Evolutionary conservation across 2,329 filamentous ascomycete genomes (phyloP), one percentile per base, ranked within the genome.

Genomic region (Cephalotrichum gorgonifer): DNA sequence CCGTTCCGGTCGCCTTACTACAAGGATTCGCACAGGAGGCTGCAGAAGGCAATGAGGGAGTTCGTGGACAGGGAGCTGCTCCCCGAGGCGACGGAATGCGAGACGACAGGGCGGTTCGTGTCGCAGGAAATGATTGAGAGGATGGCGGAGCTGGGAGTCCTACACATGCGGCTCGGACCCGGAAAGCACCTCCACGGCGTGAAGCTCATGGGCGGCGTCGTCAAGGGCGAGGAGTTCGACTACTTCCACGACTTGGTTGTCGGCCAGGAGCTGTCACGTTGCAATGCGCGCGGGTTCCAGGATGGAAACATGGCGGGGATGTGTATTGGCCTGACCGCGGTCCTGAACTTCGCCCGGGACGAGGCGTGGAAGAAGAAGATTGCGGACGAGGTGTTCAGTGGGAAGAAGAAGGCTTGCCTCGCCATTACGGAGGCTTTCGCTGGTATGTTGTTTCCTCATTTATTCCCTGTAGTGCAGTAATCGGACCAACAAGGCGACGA

Each of bases 391-490:
- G 83, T 88, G 43, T 76, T 94, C 55, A 79, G 76, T 43, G 88
- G 88, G 52, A 79, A 82, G 74, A 93, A 93, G 78, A 90, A 90
- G 74, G 88, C 93, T 62, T 91, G 85, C 60, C 72, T 95, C 3
- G 88, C 88, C 48, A 88, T 94, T 60, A 93, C 88, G 1, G 88
- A 95, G 66, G 88, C 88, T 0, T 93, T 94, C 65, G 88, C 88
- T 15, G 88, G 88, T 14, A 84, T 78, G 44, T 39, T n/a, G n/a
- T 25, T 15, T 31, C 27, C 15, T 17, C 4, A 17, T 1, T 20
- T 38, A 9, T n/a, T n/a, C n/a, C n/a, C n/a, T n/a, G n/a, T n/a
- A n/a, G n/a, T n/a, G n/a, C n/a, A n/a, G n/a, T n/a, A n/a, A n/a
- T n/a, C n/a, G n/a, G n/a, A n/a, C n/a, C n/a, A n/a, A n/a, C n/a